Conservation (phyloP, 1,284 basidiomycete species). For the Malassezia pachydermatis region DNA sequence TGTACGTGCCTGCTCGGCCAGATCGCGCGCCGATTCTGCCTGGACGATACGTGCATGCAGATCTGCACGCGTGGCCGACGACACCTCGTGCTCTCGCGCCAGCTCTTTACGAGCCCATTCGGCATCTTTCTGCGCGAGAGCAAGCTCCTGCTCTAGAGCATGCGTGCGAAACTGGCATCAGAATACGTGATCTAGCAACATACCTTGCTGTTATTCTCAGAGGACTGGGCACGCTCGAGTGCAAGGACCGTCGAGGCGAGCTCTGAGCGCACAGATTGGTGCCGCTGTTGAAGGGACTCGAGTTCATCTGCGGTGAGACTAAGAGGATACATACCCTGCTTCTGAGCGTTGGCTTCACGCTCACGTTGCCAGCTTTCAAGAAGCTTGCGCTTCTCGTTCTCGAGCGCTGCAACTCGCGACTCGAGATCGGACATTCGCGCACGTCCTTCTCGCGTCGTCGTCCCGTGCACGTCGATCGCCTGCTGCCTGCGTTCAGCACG, state of each 20-base stretch:
- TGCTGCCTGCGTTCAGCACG: background rate
- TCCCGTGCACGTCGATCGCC: no score
- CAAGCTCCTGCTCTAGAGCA: slow-evolving; percentile 64
- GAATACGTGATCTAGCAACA: background rate
- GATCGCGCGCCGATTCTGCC: slow-evolving; percentile 63
- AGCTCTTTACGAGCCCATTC: slow-evolving; percentile 53
- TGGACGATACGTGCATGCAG: slow-evolving; percentile 51
- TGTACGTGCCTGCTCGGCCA: slow-evolving; percentile 57
- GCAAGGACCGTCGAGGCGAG: slow-evolving; percentile 28
- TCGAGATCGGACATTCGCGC: slow-evolving; percentile 15
- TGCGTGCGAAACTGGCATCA: slow-evolving; percentile 64
- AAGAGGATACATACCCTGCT: slow-evolving; percentile 15
- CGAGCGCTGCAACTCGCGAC: slow-evolving; percentile 19
- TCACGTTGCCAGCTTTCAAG: slow-evolving; percentile 40
- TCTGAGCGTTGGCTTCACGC: slow-evolving; percentile 32
- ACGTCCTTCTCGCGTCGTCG: slow-evolving; percentile 4
- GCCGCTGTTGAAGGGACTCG: slow-evolving; percentile 21
- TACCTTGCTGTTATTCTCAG: slow-evolving; percentile 31
- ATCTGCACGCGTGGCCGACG: slow-evolving; percentile 55
- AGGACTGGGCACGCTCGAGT: slow-evolving; percentile 30
- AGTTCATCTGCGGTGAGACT: slow-evolving; percentile 27
- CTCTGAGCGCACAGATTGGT: slow-evolving; percentile 32
- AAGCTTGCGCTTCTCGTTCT: slow-evolving; percentile 42
- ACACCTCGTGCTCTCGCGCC: slow-evolving; percentile 25
- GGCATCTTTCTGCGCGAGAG: slow-evolving; percentile 61